Evolutionary conservation across 2,329 filamentous ascomycete genomes (phyloP), one percentile per base, ranked within the genome.

Genomic region (Chrysosphaeria jannelii): DNA sequence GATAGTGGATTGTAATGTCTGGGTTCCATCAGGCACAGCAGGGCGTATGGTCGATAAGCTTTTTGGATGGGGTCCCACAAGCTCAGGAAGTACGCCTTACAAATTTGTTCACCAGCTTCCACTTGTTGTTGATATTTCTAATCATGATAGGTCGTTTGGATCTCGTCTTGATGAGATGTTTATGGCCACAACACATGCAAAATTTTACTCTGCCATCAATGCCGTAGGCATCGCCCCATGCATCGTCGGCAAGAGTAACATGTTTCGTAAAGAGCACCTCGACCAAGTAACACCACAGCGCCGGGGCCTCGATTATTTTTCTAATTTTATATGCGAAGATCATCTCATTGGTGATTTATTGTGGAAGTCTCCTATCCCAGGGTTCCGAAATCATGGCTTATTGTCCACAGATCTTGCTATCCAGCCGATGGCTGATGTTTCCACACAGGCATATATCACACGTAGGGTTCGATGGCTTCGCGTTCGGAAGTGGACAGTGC

Each of bases 191-290:
- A 64, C 76, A 0, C 85, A 97, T 42, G 76, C 78, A 34, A 97
- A 97, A 40, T 93, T 97, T 52, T 97, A 97, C 48, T 70, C 69
- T 6, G 85, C 81, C 29, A 97, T 97, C 54, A 93, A 93, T 44
- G 74, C 75, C 0, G 75, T 91, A 10, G 57, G 71, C 4, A 48
- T 93, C 24, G 85, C 85, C 0, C 85, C 88, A 6, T 97, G 85
- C 43, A 70, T 89, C 27, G 69, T 93, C 12, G 85, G 85, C 23
- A 97, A 97, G 48, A 89, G 76, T 36, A 93, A 88, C 47, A 93
- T 97, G 79, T 97, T 93, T 46, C 71, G 85, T 28, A 74, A 71
- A 30, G 74, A 75, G 0, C 81, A 97, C 36, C 61, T 97, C 17
- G 62, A 91, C 42, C 57, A 58, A 32, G 58, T 85, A 6, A 66